Conservation (phyloP, 2,329 filamentous ascomycete genomes). For the Sarocladium brachiariae region DNA sequence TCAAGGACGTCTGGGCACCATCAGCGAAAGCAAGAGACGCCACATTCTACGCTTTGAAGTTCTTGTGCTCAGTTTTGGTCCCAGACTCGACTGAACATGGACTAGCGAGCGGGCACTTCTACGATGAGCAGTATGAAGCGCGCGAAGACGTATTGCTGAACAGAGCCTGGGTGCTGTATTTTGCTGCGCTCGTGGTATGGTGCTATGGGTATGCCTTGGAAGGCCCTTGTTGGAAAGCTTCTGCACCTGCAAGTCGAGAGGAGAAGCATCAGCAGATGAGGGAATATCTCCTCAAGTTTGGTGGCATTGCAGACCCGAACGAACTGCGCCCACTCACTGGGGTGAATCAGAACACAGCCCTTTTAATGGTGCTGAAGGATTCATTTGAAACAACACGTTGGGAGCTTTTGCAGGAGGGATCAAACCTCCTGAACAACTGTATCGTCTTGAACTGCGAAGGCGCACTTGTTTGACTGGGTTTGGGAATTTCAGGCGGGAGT, state of each 20-base stretch:
- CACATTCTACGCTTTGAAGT: slow-evolving; percentile 85
- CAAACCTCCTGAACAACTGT: slow-evolving; percentile 72
- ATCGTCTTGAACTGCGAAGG: slow-evolving; percentile 41
- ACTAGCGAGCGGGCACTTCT: slow-evolving; percentile 2
- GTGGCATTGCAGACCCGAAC: slow-evolving; percentile 65
- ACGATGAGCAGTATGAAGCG: slow-evolving; percentile 59
- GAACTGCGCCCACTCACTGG: slow-evolving; percentile 67
- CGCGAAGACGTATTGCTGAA: slow-evolving; percentile 86
- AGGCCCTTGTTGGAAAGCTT: slow-evolving; percentile 56
- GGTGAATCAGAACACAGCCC: slow-evolving; percentile 74
- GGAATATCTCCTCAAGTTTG: slow-evolving; percentile 65
- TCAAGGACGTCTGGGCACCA: slow-evolving; percentile 85
- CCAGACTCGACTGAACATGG: slow-evolving; percentile 28
- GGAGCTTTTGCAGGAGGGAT: slow-evolving; percentile 87
- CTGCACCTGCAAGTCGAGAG: slow-evolving; percentile 48
- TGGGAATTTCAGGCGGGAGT: neutral
- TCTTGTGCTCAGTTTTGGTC: slow-evolving; percentile 76
- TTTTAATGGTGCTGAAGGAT: slow-evolving; percentile 75
- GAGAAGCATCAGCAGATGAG: slow-evolving; percentile 74
- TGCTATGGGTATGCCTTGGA: slow-evolving; percentile 89
- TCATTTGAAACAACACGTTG: slow-evolving; percentile 79
- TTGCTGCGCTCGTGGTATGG: slow-evolving; percentile 88
- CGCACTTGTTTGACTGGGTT: slow-evolving; percentile 17
- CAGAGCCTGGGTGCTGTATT: slow-evolving; percentile 91
- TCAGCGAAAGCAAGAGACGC: slow-evolving; percentile 84